Percentiles rank a stretch among this genome's conserved stretches.
Conservation (phyloP, 148 eudicot genomes). For the Silene conica region DNA sequence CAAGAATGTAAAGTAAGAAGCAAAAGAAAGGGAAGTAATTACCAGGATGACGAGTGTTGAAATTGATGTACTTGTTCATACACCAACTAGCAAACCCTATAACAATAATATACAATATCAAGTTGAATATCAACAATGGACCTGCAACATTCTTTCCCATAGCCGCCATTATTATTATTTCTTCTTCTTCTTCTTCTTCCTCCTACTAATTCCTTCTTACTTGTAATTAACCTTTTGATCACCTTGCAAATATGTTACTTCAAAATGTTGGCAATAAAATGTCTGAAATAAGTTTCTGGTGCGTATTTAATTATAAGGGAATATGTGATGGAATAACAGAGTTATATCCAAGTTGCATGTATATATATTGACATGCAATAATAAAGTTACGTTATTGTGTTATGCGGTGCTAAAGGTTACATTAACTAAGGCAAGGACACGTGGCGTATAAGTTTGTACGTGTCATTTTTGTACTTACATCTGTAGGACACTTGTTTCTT, state of each 20-base stretch:
- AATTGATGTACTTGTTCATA: slow-evolving; percentile 63
- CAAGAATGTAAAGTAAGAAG: neutral
- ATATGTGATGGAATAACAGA: neutral
- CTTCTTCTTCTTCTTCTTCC: neutral
- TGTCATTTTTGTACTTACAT: neutral
- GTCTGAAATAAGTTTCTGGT: neutral
- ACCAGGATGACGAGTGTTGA: slow-evolving; percentile 64
- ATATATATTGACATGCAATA: too few species aligned
- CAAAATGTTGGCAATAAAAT: neutral
- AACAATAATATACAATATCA: slow-evolving; percentile 57
- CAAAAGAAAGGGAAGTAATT: slow-evolving; percentile 10
- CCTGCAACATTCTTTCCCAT: slow-evolving; percentile 67
- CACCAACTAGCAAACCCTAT: slow-evolving; percentile 89
- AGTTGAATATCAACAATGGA: slow-evolving; percentile 68
- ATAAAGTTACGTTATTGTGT: neutral
- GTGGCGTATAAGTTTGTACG: neutral
- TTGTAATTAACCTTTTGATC: neutral
- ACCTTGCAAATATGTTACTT: neutral
- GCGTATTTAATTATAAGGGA: too few species aligned
- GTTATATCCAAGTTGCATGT: neutral
- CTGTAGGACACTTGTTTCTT: neutral
- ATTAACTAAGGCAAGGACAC: neutral
- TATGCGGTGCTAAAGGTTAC: neutral
- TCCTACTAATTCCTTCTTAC: too few species aligned
- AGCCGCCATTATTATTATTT: slow-evolving; percentile 24